phyloP scores from a whole-genome alignment of 2,329 filamentous ascomycete species.

The Thielaviopsis musarum region DNA sequence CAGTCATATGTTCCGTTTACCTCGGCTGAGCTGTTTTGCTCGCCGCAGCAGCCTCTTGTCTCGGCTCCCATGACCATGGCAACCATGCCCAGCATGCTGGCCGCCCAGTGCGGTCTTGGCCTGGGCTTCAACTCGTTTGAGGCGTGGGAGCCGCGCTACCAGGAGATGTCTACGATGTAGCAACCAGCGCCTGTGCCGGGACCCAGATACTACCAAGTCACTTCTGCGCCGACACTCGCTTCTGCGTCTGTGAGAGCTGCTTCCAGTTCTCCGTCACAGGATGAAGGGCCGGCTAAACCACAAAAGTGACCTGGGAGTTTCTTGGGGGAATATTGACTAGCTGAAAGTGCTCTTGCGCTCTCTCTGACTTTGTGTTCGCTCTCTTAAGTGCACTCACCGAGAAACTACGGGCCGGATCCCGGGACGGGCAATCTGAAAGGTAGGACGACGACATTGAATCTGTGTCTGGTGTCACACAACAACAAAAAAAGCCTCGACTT shows the following conservation, averaged over 20 bases:
- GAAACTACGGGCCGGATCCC: background rate
- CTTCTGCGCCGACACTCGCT: background rate
- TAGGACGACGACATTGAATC: background rate
- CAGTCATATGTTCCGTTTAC: slow-evolving; percentile 38
- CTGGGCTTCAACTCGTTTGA: slow-evolving; percentile 13
- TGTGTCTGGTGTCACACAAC: background rate
- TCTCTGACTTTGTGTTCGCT: background rate
- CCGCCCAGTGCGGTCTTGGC: slow-evolving; percentile 62
- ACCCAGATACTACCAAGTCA: slow-evolving; percentile 12
- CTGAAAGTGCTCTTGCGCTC: background rate
- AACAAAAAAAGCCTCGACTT: background rate
- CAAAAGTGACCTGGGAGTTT: background rate
- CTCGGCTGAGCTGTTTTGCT: slow-evolving; percentile 61
- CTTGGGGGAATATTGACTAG: background rate
- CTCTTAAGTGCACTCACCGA: background rate
- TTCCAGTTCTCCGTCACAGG: background rate
- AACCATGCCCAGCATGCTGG: slow-evolving; percentile 72
- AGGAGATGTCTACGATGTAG: slow-evolving; percentile 78
- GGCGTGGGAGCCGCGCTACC: slow-evolving; percentile 63
- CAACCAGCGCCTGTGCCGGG: slow-evolving; percentile 35
- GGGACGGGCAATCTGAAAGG: background rate
- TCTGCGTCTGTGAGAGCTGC: background rate
- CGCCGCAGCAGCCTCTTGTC: slow-evolving; percentile 56
- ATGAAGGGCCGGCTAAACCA: background rate
- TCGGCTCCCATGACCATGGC: slow-evolving; percentile 60